Evolutionary conservation across 495 filamentous ascomycete species (phyloP), one percentile per base, ranked within the genome.

Genomic region (Trichoderma virens): DNA sequence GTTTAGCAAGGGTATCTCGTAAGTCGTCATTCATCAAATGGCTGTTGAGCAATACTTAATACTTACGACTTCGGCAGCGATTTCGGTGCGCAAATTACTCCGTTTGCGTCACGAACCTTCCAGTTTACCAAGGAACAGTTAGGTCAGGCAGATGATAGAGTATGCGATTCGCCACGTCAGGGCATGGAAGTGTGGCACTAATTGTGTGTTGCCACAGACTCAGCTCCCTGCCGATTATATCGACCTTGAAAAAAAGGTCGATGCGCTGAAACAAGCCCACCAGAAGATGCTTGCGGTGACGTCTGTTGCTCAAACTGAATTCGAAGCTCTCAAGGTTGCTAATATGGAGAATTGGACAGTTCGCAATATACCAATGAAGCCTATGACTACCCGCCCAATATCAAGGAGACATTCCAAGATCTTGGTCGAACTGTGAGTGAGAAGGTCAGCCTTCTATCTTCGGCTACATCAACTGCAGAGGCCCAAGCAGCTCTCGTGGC

Each of bases 311-410:
- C 28, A 64, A 59, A n/a, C n/a, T n/a, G n/a, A n/a, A n/a, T n/a
- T n/a, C 56, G 8, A 35, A 7, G 5, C 13, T 38, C 25, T 54
- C n/a, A 39, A 31, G 27, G 35, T 65, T 31, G 39, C 45, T 61
- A 60, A 60, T 66, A 51, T 67, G 70, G 45, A 70, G 45, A 20
- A 43, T 65, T 54, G 59, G 45, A 43, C 71, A 97, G 93, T 66
- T 92, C 91, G 63, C 93, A 97, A 81, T 98, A 97, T 79, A 86
- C 90, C 31, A 87, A 93, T 77, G 94, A 98, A 84, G 85, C 93
- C 70, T 98, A 98, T 78, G 94, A 98, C 79, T 98, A 98, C 77
- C 94, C 94, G n/a, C 88, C 92, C 76, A 98, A 98, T 79, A 90
- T 97, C 74, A 92, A 93, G 76, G 94, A 98, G 81, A 96, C 91